Evolutionary conservation across 306 rosid genomes (phyloP).

Genomic region (Begonia peltatifolia): DNA sequence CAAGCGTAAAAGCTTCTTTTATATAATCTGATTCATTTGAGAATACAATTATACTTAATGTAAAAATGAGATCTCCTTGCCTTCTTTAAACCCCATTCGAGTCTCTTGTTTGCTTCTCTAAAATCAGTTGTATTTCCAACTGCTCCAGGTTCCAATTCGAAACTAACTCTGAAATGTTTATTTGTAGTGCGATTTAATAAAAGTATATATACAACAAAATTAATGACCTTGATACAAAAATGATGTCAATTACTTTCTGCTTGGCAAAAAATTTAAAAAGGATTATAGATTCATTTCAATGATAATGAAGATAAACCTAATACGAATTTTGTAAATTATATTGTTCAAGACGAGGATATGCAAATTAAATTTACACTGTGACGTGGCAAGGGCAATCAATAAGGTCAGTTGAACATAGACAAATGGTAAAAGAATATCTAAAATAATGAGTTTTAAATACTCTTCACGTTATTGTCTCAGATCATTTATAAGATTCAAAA

Average conservation of each 20-base stretch:
- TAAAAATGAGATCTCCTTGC: conserved; percentile 12
- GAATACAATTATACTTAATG: too few species aligned
- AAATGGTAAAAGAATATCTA: too few species aligned
- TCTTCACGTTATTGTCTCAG: background rate
- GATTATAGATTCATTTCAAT: too few species aligned
- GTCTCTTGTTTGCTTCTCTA: conserved; percentile 55
- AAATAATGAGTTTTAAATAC: background rate
- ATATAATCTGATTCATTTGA: too few species aligned
- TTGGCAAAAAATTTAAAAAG: too few species aligned
- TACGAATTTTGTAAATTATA: too few species aligned
- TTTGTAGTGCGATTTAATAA: background rate
- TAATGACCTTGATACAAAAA: background rate
- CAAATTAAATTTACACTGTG: too few species aligned
- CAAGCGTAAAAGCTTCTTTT: background rate
- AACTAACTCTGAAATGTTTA: conserved; percentile 40
- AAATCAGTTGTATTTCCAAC: conserved; percentile 68
- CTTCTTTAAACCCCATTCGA: conserved; percentile 80
- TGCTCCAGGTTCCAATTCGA: conserved; percentile 68
- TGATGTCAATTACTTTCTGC: too few species aligned
- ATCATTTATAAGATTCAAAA: conserved; percentile 3
- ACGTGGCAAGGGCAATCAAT: too few species aligned
- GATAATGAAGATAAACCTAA: too few species aligned
- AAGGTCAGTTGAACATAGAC: too few species aligned
- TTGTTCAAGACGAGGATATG: too few species aligned
- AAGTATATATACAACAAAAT: background rate